Evolutionary conservation across 768 basidiomycete genomes (phyloP).

Genomic region (Leccinellum albellum): DNA sequence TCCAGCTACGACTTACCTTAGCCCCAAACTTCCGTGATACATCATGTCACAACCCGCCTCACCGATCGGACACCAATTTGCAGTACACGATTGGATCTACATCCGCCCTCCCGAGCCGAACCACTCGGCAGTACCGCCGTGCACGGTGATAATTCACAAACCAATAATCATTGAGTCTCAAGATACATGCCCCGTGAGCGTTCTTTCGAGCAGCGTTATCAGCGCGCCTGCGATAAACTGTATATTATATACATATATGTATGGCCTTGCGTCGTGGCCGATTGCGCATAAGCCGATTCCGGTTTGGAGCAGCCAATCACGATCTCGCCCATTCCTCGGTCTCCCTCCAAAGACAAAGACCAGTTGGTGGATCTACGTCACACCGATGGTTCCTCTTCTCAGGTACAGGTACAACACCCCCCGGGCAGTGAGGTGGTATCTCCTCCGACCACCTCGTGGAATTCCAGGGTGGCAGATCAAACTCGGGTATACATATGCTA

Average conservation of each 20-base stretch:
- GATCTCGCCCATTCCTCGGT: background rate
- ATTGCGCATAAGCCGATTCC: background rate
- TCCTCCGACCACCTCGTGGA: background rate
- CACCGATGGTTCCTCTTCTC: background rate
- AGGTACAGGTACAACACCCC: background rate
- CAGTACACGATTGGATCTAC: background rate
- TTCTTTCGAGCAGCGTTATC: background rate
- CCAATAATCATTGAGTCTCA: background rate
- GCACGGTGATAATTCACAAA: too few relatives aligned
- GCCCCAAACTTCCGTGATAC: too few relatives aligned
- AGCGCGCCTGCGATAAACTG: background rate
- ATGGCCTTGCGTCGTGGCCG: background rate
- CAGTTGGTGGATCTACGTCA: background rate
- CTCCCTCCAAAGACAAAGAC: background rate
- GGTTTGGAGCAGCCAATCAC: background rate
- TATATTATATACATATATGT: background rate
- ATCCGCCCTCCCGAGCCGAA: too few relatives aligned
- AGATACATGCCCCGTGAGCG: background rate
- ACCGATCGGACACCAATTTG: too few relatives aligned
- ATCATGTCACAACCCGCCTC: too few relatives aligned
- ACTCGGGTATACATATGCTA: background rate
- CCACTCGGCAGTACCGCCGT: too few relatives aligned
- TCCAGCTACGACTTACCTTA: too few relatives aligned
- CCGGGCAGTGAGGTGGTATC: background rate
- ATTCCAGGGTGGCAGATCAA: background rate